Base-by-base conservation (phyloP, 2,329 filamentous ascomycete genomes). In the Trichoderma pleuroti region DNA sequence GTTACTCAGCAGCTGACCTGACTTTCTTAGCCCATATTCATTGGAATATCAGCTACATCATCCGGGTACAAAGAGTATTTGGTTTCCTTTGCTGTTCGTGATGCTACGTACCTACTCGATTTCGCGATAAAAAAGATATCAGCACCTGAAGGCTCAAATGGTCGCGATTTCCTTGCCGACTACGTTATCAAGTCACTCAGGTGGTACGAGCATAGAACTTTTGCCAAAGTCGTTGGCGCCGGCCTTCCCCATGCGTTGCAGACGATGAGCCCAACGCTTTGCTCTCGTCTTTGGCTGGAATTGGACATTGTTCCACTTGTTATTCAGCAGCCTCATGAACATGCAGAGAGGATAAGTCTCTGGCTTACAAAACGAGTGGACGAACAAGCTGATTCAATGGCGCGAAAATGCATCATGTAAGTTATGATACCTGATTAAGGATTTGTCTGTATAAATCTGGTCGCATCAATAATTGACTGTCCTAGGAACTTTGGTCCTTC, bases 361-460 rank as follows among this genome's bases (percentile, higher is more conserved):
- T 87, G 86, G 84, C 82, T 85, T 59, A 79, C 81, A 39, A 88
- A 89, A 77, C 82, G 85, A n/a, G 85, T 94, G 5, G 93, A 94
- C 75, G 93, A 96, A 78, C 90, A 94, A 78, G 92, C 93, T 1
- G 93, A 95, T 77, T 92, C 91, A 0, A 92, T 94, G 87, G 91
- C 90, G 2, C 86, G 93, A 72, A 94, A 94, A 82, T 93, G 91
- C 78, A 86, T 94, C 72, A 87, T 90, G 90, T 92, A 80, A 80
- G 86, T 81, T 71, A 56, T 57, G 11, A 18, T 24, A 52, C 30
- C 14, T 8, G n/a, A n/a, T 6, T n/a, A 16, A 24, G 21, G n/a
- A 49, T 14, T 52, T 18, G 21, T 4, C 11, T 21, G 3, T 12
- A 24, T 52, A 52, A 24, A 52, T 14, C 1, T 52, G n/a, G n/a